Conservation (phyloP, 352 stramenopile genomes). For the Phytophthora tubulina region DNA sequence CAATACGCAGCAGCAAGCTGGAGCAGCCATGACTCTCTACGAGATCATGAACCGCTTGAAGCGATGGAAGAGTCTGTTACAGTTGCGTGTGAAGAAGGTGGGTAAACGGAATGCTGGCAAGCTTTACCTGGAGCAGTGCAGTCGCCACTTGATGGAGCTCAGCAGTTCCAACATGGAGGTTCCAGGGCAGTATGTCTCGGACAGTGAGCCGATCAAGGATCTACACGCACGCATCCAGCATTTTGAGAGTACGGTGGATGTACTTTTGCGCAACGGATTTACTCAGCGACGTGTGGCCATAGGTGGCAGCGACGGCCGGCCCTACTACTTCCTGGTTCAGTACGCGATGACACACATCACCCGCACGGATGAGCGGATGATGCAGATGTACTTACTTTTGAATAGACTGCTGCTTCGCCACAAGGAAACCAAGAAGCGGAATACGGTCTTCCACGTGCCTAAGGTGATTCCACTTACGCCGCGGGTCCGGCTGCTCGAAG, state of each 20-base stretch:
- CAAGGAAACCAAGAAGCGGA: conserved; percentile 90
- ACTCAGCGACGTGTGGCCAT: conserved; percentile 92
- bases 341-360: conserved; percentile 95
- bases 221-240: conserved; percentile 92
- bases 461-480: conserved; percentile 94
- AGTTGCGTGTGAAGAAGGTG: conserved; percentile 82
- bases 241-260: conserved; percentile 90
- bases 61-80: conserved; percentile 92
- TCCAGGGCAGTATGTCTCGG: conserved; percentile 92
- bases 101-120: conserved; percentile 76
- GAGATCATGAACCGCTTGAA: conserved; percentile 92
- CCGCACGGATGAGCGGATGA: conserved; percentile 94
- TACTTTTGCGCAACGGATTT: conserved; percentile 89
- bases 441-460: conserved; percentile 91
- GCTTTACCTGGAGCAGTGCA: conserved; percentile 89
- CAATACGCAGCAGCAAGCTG: conserved; percentile 33
- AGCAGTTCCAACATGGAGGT: conserved; percentile 91
- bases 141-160: conserved; percentile 90
- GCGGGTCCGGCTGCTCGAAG: conserved; percentile 88
- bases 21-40: conserved; percentile 65
- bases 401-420: conserved; percentile 88
- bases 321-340: conserved; percentile 93
- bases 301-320: conserved; percentile 88
- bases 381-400: conserved; percentile 93
- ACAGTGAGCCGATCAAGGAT: conserved; percentile 93